Conservation (phyloP, 192 early-diverging fungal species). For the Lunasporangiospora selenospora region DNA sequence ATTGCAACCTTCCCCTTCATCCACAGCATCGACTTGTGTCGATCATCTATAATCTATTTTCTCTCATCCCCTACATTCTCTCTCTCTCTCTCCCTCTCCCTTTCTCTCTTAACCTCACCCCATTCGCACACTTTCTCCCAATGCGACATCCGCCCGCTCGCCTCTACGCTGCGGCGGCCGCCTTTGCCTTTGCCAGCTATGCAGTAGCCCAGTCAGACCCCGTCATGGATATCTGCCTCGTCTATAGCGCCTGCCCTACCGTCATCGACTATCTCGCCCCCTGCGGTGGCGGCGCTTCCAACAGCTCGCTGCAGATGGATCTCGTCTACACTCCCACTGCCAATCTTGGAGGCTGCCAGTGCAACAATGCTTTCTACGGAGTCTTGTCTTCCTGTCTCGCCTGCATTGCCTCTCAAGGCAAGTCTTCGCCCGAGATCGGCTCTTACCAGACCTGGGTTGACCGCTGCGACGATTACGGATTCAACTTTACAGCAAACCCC, state of each 20-base stretch:
- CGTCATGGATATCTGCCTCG: slow-evolving; percentile 17
- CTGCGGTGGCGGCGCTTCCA: slow-evolving; percentile 38
- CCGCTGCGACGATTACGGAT: slow-evolving; percentile 26
- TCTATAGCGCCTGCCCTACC: slow-evolving; percentile 6
- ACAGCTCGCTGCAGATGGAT: slow-evolving; percentile 29
- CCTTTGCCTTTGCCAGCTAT: background rate
- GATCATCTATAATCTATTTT: background rate
- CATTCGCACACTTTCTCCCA: background rate
- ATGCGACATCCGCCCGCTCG: background rate
- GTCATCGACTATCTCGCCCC: slow-evolving; percentile 23
- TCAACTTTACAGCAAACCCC: slow-evolving; percentile 19
- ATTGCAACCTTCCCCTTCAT: too few relatives aligned
- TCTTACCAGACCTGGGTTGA: slow-evolving; percentile 31
- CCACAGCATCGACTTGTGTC: too few relatives aligned
- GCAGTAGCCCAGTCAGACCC: slow-evolving; percentile 3
- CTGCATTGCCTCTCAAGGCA: slow-evolving; percentile 28
- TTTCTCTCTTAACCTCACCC: background rate
- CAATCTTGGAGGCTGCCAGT: slow-evolving; percentile 33
- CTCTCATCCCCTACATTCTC: background rate
- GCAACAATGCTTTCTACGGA: slow-evolving; percentile 27
- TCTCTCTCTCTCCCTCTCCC: background rate
- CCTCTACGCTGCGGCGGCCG: background rate
- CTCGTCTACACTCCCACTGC: slow-evolving; percentile 34
- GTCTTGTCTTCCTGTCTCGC: slow-evolving; percentile 23
- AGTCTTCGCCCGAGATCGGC: slow-evolving; percentile 28